Base-by-base conservation (phyloP, 2,329 filamentous ascomycete species). In the Cladosporium sp. region DNA sequence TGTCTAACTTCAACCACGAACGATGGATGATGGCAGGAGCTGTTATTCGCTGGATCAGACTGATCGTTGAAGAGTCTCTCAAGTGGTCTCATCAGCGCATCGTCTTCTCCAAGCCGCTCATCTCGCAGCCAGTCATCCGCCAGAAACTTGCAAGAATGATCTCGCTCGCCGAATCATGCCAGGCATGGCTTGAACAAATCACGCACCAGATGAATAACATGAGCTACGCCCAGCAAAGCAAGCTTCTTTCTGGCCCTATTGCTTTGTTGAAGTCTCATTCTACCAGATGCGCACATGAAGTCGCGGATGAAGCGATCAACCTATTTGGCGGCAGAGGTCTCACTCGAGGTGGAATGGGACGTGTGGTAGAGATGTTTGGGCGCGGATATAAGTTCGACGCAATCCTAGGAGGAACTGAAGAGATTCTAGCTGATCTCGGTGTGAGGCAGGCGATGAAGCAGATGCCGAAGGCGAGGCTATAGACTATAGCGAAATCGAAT, bases 101-200 rank as follows among this genome's bases (percentile, higher is more conserved):
- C 20, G 87, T 94, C 57, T 93, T 93, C 65, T 82, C 82, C 64
- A 92, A 92, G 75, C 83, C 83, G 22, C 77, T 94, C 35, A 85
- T 92, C 57, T 83, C 89, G 62, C 88, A 94, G 63, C 86, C 88
- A 19, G 86, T 88, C 38, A 91, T 94, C 61, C 79, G 72, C 22
- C 83, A 87, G 62, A 94, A 94, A 82, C 80, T 94, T 51, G 88
- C 88, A 54, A 88, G 87, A 65, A 93, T 94, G 87, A 93, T 94
- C 57, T 81, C 86, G 4, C 81, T 86, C 43, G 79, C 83, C 57
- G 88, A 95, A 68, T 78, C 86, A n/a, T 85, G 86, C 69, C 88
- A 94, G 68, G 80, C 88, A 16, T 94, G 87, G 87, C 79, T 93
- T 42, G 88, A 94, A 68, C 82, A 80, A 36, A 83, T 93, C 63